Evolutionary conservation across 2,329 filamentous ascomycete genomes (phyloP), one percentile per base, ranked within the genome.

Genomic region (Cercospora zeina): DNA sequence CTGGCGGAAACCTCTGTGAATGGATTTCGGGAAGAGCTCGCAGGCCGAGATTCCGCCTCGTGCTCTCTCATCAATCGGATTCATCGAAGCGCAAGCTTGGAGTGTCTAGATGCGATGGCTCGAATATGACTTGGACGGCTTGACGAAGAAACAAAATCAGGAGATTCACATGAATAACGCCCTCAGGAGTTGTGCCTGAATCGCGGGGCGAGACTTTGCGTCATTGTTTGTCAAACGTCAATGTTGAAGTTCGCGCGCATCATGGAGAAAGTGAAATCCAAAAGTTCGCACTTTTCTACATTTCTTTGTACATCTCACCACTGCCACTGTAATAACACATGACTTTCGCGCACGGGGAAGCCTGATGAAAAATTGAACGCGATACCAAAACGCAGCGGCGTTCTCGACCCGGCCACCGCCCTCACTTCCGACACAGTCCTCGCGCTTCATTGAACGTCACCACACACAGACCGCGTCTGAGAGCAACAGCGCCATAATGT

Each of bases 401-500:
- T 47, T 13, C 39, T 49, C 37, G 2, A 56, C 45, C 21, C 8
- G 14, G 54, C 19, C 54, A 45, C 54, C 36, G 33, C 13, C 39
- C 11, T 45, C 13, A 13, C 10, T 45, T 27, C 16, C 2, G 1
- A 24, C 9, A 13, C 16, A 45, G 21, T 19, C 39, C 39, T 16
- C 19, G 21, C 39, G 21, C 13, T 24, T 19, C 39, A 45, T 21
- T 45, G 39, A 7, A 45, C 19, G 39, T 5, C 19, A 45, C 1
- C 16, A 21, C 51, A 11, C 4, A 27, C 2, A 36, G 7, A 34
- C 19, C 13, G 19, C 21, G 21, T 19, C 53, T 19, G 3, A 16
- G 19, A 34, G 19, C 1, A 11, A 51, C 19, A 11, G 21, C 27
- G 33, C n/a, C 50, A 69, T 60, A 45, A 89, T 89, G 86, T 88